phyloP scores from a whole-genome alignment of 768 basidiomycete species.

The Lactarius hatsudake region DNA sequence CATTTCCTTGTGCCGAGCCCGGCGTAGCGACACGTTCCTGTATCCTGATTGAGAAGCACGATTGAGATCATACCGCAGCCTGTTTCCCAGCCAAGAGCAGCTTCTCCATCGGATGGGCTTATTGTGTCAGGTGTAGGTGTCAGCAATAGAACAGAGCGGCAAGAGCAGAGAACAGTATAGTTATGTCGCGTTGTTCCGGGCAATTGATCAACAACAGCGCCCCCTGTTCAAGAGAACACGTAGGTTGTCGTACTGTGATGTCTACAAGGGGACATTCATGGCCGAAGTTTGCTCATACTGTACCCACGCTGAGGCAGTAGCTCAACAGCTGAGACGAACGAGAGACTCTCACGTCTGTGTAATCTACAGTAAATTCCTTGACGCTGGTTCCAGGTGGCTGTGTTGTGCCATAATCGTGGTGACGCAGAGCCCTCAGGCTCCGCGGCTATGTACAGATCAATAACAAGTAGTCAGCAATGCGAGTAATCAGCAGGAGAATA shows the following conservation, averaged over 20 bases:
- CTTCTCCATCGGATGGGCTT: background rate
- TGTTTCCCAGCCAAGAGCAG: background rate
- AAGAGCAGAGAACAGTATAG: background rate
- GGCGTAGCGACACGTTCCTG: background rate
- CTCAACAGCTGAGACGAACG: background rate
- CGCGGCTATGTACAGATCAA: background rate
- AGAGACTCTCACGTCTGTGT: background rate
- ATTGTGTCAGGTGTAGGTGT: background rate
- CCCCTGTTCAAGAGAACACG: background rate
- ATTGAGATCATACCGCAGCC: background rate
- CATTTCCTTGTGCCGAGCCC: background rate
- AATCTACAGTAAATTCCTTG: background rate
- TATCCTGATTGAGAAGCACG: background rate
- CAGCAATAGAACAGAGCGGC: background rate
- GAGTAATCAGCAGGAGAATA: background rate
- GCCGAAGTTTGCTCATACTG: background rate
- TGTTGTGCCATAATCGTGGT: too few relatives aligned
- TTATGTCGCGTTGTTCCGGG: background rate
- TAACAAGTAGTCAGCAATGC: background rate
- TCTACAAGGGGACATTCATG: background rate
- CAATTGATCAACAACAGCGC: background rate
- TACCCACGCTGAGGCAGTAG: background rate
- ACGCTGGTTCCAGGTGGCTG: background rate
- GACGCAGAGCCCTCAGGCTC: background rate
- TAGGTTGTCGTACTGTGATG: background rate